Evolutionary conservation across 2,329 filamentous ascomycete species (phyloP), one percentile per base, ranked within the genome.

Genomic region (Apiospora phragmitis): DNA sequence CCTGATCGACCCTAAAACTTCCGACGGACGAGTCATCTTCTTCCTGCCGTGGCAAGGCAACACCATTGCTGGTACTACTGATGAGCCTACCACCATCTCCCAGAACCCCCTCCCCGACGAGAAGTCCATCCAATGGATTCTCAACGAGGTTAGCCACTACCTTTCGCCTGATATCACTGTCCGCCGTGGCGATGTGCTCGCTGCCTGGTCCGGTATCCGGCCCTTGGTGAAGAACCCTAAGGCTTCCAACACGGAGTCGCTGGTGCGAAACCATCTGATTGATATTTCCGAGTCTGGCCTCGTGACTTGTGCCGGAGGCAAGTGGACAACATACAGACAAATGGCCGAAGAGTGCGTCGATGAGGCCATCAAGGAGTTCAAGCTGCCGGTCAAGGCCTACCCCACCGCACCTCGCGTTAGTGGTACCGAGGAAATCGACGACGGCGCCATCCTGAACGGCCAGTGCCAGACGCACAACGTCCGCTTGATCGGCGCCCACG

Each of bases 41-140:
- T 97, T 97, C 87, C 86, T 97, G 51, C 94, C 94, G 29, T 97
- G 94, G 94, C 94, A 97, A 83, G 94, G 94, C 67, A 96, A 96
- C 83, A 97, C 94, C 18, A 96, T 97, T 78, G 94, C 94, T 65
- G 94, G 94, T 72, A 97, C 94, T 6, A 97, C 94, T 9, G 94
- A 97, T 79, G 91, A 92, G 49, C 91, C 93, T 3, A 92, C 91
- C 47, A 84, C 87, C 41, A 93, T 97, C 74, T 89, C 88, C 6
- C 85, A 87, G 51, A 92, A 95, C 76, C 94, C 94, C 0, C 80
- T 94, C 42, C 92, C 94, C 11, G 91, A 92, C 41, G 93, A 97
- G 81, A 88, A 94, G 75, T 94, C 95, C 75, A 96, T 97, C 76
- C 88, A 93, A 77, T 97, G 94, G 93, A 97, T 97, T 77, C 84